phyloP scores from a whole-genome alignment of 495 filamentous ascomycete genomes.

The Annulohypoxylon maeteangense region DNA sequence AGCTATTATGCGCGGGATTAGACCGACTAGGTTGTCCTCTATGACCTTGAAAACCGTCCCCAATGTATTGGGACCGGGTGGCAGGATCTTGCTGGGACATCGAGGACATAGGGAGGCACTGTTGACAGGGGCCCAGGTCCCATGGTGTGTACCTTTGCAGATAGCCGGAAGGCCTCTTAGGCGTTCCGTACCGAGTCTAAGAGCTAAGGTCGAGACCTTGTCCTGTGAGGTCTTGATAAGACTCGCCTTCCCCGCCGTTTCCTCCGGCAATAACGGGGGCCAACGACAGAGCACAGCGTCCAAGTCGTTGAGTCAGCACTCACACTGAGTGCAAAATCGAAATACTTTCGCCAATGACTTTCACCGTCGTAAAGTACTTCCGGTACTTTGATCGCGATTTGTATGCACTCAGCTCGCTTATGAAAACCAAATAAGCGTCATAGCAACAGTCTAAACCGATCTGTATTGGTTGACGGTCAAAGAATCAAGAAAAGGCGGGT shows the following conservation, averaged over 20 bases:
- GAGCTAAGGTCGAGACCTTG: not conserved
- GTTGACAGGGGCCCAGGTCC: constrained; percentile 20
- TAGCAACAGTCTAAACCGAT: not conserved
- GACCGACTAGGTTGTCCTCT: constrained; percentile 5
- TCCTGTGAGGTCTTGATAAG: not conserved
- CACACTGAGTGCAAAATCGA: not conserved
- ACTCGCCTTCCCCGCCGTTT: not conserved
- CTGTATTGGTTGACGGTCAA: constrained; percentile 5
- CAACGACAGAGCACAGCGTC: not conserved
- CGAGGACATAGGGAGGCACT: constrained; percentile 25
- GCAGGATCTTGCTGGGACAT: constrained; percentile 20
- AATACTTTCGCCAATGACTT: not conserved
- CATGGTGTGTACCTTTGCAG: constrained; percentile 27
- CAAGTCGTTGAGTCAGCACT: not conserved
- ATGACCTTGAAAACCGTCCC: constrained; percentile 12
- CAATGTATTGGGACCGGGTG: constrained; percentile 10
- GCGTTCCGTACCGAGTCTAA: constrained; percentile 14
- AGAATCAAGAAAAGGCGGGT: not conserved
- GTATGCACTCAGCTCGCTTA: not conserved
- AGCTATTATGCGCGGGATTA: constrained; percentile 13
- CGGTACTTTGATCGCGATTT: not conserved
- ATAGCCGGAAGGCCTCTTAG: not conserved
- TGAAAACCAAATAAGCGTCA: not conserved
- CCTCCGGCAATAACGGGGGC: not conserved
- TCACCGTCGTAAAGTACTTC: not conserved